Percentiles rank a stretch among this genome's conserved stretches.
Conservation (phyloP, 805 yeast genomes). For the Cephaloascus albidus region DNA sequence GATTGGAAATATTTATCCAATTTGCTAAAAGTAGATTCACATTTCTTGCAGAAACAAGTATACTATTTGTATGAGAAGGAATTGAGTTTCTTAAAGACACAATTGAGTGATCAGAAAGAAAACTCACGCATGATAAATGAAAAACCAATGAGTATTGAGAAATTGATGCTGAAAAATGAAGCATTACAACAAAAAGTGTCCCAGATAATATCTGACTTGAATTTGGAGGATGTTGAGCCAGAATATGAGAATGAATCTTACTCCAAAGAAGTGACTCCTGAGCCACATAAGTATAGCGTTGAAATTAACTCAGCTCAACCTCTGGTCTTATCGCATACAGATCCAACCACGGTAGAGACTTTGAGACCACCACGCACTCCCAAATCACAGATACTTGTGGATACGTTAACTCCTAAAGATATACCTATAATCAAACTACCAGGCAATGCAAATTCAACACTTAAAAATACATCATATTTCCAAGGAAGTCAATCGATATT, state of each 20-base stretch:
- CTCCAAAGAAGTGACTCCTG: not conserved
- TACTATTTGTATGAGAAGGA: not conserved
- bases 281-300: not conserved
- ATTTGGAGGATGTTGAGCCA: not conserved
- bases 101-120: not conserved
- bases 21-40: not conserved
- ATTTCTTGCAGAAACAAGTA: not conserved
- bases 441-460: not conserved
- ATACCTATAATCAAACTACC: not conserved
- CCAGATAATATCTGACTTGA: not conserved
- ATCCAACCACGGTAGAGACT: too few species aligned
- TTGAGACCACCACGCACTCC: too few species aligned
- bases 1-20: conserved; percentile 1
- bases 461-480: not conserved
- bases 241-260: not conserved
- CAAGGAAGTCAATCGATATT: not conserved
- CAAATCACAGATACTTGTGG: too few species aligned
- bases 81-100: not conserved
- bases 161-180: not conserved
- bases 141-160: not conserved
- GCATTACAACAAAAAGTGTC: not conserved
- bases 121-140: not conserved
- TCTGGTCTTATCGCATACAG: too few species aligned
- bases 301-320: not conserved
- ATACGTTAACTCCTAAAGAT: not conserved